A percentile compares a stretch with the other conserved stretches of the same genome.
Evolutionary conservation across 768 basidiomycete genomes (phyloP).

Genomic region (Tubosaeta sp.): DNA sequence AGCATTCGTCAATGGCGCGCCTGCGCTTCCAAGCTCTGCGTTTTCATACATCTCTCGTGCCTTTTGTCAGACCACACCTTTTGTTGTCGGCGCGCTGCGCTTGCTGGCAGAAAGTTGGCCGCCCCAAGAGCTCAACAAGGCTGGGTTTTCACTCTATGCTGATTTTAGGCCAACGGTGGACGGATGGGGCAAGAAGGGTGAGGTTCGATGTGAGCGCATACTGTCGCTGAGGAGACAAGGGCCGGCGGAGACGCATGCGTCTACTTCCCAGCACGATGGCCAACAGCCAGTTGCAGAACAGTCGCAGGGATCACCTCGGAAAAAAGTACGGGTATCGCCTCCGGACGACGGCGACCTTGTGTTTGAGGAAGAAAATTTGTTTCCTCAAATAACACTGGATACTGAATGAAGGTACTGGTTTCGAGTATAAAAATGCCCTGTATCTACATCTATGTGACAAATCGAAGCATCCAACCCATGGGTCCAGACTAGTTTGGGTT

Average conservation of each 20-base stretch:
- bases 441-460: constrained; percentile 25
- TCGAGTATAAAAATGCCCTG: constrained; percentile 10
- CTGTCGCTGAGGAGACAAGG: constrained; percentile 46
- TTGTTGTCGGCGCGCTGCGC: constrained; percentile 72
- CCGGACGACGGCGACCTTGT: constrained; percentile 39
- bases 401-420: constrained; percentile 16
- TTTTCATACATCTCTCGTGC: constrained; percentile 80
- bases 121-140: constrained; percentile 53
- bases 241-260: constrained; percentile 7
- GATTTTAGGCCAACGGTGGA: constrained; percentile 81
- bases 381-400: neutral
- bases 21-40: constrained; percentile 67
- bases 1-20: constrained; percentile 68
- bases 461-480: constrained; percentile 3
- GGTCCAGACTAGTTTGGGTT: constrained; percentile 1
- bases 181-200: constrained; percentile 81
- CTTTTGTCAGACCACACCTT: constrained; percentile 74
- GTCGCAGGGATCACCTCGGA: constrained; percentile 31
- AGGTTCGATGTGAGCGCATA: constrained; percentile 66
- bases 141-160: constrained; percentile 77
- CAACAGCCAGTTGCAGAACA: constrained; percentile 2
- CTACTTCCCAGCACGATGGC: neutral
- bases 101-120: constrained; percentile 60
- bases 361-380: neutral
- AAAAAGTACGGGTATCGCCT: constrained; percentile 38